These are phyloP conservation scores for Gliomastix tumulicola DNA, from an alignment of 2,329 filamentous ascomycete genomes.

Conservation along the genomic window DNA sequence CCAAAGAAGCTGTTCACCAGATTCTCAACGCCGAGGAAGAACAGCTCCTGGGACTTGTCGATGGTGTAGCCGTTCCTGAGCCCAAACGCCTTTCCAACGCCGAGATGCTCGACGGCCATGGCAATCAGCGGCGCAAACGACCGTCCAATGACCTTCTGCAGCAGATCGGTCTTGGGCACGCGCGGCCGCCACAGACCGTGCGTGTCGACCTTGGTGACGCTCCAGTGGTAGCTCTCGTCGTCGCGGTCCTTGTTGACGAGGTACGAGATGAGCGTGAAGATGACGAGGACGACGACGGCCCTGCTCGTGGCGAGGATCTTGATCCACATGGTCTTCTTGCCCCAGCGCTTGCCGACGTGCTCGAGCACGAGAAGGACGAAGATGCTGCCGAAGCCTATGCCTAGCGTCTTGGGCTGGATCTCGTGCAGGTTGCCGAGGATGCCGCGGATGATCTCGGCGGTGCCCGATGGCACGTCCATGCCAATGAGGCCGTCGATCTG, in stretches of 20 bases:
- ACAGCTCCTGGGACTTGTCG: conserved; percentile 59
- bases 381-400: conserved; percentile 51
- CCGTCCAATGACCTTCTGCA: conserved; percentile 44
- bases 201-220: conserved; percentile 48
- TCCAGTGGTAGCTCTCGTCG: conserved; percentile 41
- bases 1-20: conserved; percentile 60
- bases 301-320: conserved; percentile 54
- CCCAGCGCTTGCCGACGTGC: conserved; percentile 51
- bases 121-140: conserved; percentile 56
- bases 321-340: conserved; percentile 47
- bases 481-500: conserved; percentile 57
- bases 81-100: conserved; percentile 57
- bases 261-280: conserved; percentile 59
- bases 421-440: conserved; percentile 48
- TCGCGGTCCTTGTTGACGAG: conserved; percentile 48
- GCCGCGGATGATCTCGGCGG: conserved; percentile 51
- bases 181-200: conserved; percentile 44
- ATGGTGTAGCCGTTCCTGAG: conserved; percentile 55
- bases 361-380: conserved; percentile 49
- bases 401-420: conserved; percentile 50
- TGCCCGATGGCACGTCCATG: conserved; percentile 41
- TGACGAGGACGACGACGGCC: conserved; percentile 51
- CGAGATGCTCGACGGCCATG: conserved; percentile 55
- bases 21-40: conserved; percentile 55
- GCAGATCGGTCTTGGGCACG: conserved; percentile 36